Evolutionary conservation across 129 eudicot species (phyloP), one percentile per base, ranked within the genome.

Genomic region (Tagetes erecta): DNA sequence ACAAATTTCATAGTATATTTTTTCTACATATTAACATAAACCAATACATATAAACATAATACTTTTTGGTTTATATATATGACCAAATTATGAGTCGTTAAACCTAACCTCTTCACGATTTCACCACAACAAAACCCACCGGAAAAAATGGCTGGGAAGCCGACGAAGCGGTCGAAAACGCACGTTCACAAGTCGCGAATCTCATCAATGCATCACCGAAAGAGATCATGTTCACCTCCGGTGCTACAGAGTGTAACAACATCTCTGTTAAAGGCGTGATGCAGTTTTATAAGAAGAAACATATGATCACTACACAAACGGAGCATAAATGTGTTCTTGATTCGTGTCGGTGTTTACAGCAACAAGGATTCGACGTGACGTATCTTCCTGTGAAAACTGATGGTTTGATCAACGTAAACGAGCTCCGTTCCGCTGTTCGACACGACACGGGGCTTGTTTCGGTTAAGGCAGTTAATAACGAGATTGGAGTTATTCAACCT

Each of bases 291-390:
- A 83, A 88, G 77, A 94, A 85, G 84, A 86, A 85, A 27, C 99
- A 94, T 63, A 96, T 94, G 1, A 87, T 94, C 64, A 94, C 99
- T 5, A 91, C 97, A 4, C 97, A 91, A 49, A 91, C 99, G 5
- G 99, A 94, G 86, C 99, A 94, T 70, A 94, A 94, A 79, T 94
- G 99, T 46, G 99, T 94, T 2, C 86, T 94, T 7, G 99, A 94
- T 67, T 94, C 99, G 0, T 94, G 97, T 77, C 85, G 99, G 0
- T 96, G 88, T 57, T 65, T 94, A 3, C 99, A 94, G 68, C 99
- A 94, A 47, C 94, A 91, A 77, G 99, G 97, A 8, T 91, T 83
- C 38, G 96, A 94, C 1, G 82, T 94, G 3, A 91, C 99, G 8
- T 94, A 94, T 66, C 89, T 94, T 10, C 96, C 99, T 0, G 99